Evolutionary conservation across 345 rosid species (phyloP).

Genomic region (Microcos paniculata): DNA sequence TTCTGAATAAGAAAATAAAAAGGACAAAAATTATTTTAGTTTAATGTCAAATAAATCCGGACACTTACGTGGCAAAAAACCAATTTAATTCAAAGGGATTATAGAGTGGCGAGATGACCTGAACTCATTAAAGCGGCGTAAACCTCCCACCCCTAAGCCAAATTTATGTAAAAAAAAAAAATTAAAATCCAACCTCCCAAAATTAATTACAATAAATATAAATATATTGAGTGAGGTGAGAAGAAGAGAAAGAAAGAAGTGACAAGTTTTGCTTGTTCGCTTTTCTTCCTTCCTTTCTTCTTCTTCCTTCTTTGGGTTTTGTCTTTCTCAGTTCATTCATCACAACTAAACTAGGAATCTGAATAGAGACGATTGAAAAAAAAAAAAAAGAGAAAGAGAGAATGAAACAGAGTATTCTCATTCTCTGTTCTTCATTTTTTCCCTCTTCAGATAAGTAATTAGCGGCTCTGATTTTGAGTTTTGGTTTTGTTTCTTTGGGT

Average conservation of each 20-base stretch:
- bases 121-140: not conserved
- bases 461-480: not conserved
- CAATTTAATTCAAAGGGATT: not conserved
- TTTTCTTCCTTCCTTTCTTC: not conserved
- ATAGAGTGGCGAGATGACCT: not conserved
- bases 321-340: not conserved
- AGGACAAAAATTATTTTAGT: too few relatives aligned
- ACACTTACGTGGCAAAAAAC: not conserved
- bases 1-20: too few relatives aligned
- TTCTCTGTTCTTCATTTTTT: slow-evolving; percentile 15
- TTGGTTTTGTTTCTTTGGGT: not conserved
- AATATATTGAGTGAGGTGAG: not conserved
- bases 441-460: not conserved
- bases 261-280: not conserved
- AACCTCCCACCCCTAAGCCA: too few relatives aligned
- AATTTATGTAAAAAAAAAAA: too few relatives aligned
- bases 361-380: not conserved
- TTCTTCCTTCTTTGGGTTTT: too few relatives aligned
- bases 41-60: not conserved
- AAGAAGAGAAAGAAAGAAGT: too few relatives aligned
- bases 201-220: not conserved
- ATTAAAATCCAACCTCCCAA: not conserved
- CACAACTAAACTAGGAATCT: not conserved
- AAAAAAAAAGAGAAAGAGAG: not conserved
- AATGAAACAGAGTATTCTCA: slow-evolving; percentile 25